A percentile compares a stretch with the other conserved stretches of the same genome.
phyloP scores from a whole-genome alignment of 495 filamentous ascomycete genomes.

The Neurospora hispaniola region DNA sequence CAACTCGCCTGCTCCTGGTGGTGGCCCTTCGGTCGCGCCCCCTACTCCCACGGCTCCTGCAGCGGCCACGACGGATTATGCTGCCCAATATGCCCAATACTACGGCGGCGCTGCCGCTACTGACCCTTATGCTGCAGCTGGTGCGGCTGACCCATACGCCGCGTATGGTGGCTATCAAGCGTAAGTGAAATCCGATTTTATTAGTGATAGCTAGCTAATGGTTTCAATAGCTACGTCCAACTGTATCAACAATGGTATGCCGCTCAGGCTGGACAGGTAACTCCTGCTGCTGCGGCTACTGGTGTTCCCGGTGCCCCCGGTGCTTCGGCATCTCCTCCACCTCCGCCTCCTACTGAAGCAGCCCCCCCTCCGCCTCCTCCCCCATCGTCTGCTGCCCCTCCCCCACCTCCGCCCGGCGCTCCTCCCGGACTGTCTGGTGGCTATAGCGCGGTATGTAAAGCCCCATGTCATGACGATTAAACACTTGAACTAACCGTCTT shows the following conservation, averaged over 20 bases:
- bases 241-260: slow-evolving; percentile 56
- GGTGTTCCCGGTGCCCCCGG: slow-evolving; percentile 21
- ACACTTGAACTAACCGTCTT: slow-evolving; percentile 9
- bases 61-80: slow-evolving; percentile 38
- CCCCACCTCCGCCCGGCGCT: slow-evolving; percentile 54
- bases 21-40: slow-evolving; percentile 23
- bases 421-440: slow-evolving; percentile 43
- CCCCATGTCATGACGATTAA: background rate
- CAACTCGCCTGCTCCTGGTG: slow-evolving; percentile 28
- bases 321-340: slow-evolving; percentile 43
- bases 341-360: slow-evolving; percentile 50
- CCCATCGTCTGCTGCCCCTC: slow-evolving; percentile 38
- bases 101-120: slow-evolving; percentile 39
- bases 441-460: slow-evolving; percentile 55
- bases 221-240: slow-evolving; percentile 49
- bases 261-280: slow-evolving; percentile 42
- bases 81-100: slow-evolving; percentile 78
- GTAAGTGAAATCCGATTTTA: slow-evolving; percentile 20
- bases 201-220: background rate
- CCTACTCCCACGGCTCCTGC: slow-evolving; percentile 30
- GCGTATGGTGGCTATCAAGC: slow-evolving; percentile 77
- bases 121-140: background rate
- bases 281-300: slow-evolving; percentile 19
- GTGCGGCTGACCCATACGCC: slow-evolving; percentile 64
- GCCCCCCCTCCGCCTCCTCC: slow-evolving; percentile 54